Conservation (phyloP, 139 green algal genomes). For the Diplosphaera chodatii region DNA sequence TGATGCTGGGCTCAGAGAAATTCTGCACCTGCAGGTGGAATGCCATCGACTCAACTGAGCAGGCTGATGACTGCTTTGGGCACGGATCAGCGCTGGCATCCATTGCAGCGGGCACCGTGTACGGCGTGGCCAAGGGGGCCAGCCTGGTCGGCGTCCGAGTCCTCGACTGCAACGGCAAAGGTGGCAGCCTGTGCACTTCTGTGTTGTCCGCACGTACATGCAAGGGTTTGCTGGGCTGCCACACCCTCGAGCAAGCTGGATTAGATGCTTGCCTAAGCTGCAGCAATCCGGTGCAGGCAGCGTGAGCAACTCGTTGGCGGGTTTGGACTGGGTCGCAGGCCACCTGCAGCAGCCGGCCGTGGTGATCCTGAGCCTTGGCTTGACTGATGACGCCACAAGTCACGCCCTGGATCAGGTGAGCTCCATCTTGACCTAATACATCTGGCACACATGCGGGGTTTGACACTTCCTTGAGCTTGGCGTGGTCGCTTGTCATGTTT, state of each 20-base stretch:
- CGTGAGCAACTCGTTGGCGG: constrained; percentile 50
- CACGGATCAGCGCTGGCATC: background rate
- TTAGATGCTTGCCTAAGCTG: no score
- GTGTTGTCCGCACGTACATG: no score
- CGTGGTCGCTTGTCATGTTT: constrained; percentile 26
- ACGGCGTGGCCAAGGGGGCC: constrained; percentile 64
- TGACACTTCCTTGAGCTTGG: background rate
- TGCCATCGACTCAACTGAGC: constrained; percentile 10
- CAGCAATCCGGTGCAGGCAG: constrained; percentile 1
- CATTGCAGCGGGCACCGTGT: background rate
- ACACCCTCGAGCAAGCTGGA: no score
- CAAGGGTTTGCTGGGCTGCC: no score
- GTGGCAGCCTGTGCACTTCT: no score
- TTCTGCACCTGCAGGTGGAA: background rate
- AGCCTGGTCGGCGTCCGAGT: constrained; percentile 61
- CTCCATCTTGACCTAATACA: no score
- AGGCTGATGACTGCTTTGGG: background rate
- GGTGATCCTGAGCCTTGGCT: constrained; percentile 62
- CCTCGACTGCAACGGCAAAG: constrained; percentile 64
- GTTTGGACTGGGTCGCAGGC: constrained; percentile 65
- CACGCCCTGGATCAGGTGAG: constrained; percentile 34
- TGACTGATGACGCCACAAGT: constrained; percentile 38
- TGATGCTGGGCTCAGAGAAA: background rate
- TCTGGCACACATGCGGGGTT: no score
- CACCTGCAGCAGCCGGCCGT: constrained; percentile 51